Conservation (phyloP, 2,329 filamentous ascomycete species). For the Xylariomycetidae sp. region DNA sequence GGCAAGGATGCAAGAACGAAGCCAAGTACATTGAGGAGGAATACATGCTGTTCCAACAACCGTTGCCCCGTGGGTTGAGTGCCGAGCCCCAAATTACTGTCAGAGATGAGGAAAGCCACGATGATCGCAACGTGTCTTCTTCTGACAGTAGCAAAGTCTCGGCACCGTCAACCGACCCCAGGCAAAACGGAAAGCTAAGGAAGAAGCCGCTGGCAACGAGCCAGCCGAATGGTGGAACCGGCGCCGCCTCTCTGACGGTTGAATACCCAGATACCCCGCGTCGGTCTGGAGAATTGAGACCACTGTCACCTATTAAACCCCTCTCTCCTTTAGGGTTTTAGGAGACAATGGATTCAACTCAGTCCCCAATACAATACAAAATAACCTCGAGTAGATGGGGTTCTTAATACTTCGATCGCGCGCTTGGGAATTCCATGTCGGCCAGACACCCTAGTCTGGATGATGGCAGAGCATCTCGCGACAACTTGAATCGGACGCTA, state of each 20-base stretch:
- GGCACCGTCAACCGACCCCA: slow-evolving; percentile 21
- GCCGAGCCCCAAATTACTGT: slow-evolving; percentile 14
- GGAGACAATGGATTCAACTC: too few species aligned
- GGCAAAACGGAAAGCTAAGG: slow-evolving; percentile 33
- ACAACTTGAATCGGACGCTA: too few species aligned
- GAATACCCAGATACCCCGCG: slow-evolving; percentile 35
- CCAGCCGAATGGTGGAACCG: slow-evolving; percentile 38
- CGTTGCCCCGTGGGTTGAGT: slow-evolving; percentile 46
- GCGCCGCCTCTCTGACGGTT: slow-evolving; percentile 43
- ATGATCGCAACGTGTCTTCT: slow-evolving; percentile 58
- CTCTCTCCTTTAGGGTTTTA: slow-evolving; percentile 56
- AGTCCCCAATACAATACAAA: too few species aligned
- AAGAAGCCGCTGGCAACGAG: slow-evolving; percentile 40
- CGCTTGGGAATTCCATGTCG: too few species aligned
- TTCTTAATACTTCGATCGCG: too few species aligned
- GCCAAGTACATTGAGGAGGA: slow-evolving; percentile 71
- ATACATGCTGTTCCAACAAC: slow-evolving; percentile 55
- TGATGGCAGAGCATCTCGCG: too few species aligned
- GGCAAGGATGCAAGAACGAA: slow-evolving; percentile 93
- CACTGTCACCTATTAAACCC: slow-evolving; percentile 62
- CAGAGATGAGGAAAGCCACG: slow-evolving; percentile 25
- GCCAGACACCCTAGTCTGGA: too few species aligned
- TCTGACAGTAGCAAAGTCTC: slow-evolving; percentile 58
- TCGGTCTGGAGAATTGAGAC: slow-evolving; percentile 42
- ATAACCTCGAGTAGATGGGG: too few species aligned